These are phyloP conservation scores for Boletus eberwhitei DNA, from an alignment of 768 basidiomycete species.

Conservation along the genomic window DNA sequence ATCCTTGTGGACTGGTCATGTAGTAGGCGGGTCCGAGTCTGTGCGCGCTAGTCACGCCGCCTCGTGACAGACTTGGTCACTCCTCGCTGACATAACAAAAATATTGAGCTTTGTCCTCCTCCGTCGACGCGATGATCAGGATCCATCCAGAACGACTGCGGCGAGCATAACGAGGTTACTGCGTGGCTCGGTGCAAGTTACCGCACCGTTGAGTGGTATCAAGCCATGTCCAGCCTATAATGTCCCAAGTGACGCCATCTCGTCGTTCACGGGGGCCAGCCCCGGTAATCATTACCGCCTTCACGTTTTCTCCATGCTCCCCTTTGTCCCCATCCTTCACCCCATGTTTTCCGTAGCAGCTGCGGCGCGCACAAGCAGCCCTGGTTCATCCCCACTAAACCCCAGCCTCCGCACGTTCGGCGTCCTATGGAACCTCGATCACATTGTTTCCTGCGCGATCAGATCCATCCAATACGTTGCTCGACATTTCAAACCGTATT, in stretches of 20 bases:
- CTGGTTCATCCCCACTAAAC: constrained; percentile 11
- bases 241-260: not conserved
- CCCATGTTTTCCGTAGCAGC: constrained; percentile 13
- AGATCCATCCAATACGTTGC: constrained; percentile 9
- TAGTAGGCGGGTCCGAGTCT: not conserved
- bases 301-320: constrained; percentile 22
- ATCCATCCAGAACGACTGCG: not conserved
- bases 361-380: constrained; percentile 5
- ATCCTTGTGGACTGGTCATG: constrained; percentile 15
- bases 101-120: not conserved
- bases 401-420: constrained; percentile 3
- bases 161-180: not conserved
- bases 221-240: not conserved
- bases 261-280: constrained; percentile 4
- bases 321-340: constrained; percentile 18
- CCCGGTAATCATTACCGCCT: constrained; percentile 20
- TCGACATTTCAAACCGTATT: not conserved
- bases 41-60: constrained; percentile 13
- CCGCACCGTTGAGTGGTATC: not conserved
- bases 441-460: constrained; percentile 12
- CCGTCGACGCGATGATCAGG: not conserved
- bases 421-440: constrained; percentile 3
- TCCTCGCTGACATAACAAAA: constrained; percentile 14
- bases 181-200: not conserved
- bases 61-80: constrained; percentile 10